Evolutionary conservation across 2,329 filamentous ascomycete species (phyloP), one percentile per base, ranked within the genome.

Genomic region (Zasmidium angulare): DNA sequence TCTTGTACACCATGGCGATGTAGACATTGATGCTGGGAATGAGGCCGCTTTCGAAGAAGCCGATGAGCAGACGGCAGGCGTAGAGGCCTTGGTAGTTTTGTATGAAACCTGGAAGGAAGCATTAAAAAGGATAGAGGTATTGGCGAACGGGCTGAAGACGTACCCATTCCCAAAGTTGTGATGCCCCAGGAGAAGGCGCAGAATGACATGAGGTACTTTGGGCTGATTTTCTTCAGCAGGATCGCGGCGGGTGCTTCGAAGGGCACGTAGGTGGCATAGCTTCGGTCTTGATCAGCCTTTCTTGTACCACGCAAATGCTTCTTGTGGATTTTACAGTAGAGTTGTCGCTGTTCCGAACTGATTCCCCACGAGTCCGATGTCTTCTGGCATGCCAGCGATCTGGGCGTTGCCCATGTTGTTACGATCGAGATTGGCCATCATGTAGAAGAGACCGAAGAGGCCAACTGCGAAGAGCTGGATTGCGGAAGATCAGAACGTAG

Each of bases 371-470:
- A 78, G 75, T n/a, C 72, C 68, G 49, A 82, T 79, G 59, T 78
- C 79, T 46, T 76, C 71, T 2, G 77, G 76, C 76, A 82, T 79
- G 43, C 76, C 75, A 31, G 54, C 54, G 12, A 56, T 49, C 76
- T 78, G 7, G 78, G 75, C 60, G 76, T 77, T 53, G 47, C 63
- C 53, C 61, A 79, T 79, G 64, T 83, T 82, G 50, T 79, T 79
- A 69, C 67, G 62, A 46, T 58, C 55, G 36, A 58, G 55, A 23
- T 58, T 58, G 31, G 55, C 55, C 49, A 58, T 58, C 49, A 53
- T 53, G 51, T 55, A 59, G 51, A 59, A 59, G 14, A 55, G 23
- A 6, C 56, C 56, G 31, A 59, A 59, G 22, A 59, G 52, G 9
- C 46, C 51, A 21, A 59, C 23, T 10, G 56, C 56, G 46, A 55